These are phyloP conservation scores for Cryphonectria radicalis DNA, from an alignment of 2,329 filamentous ascomycete species.

Conservation along the genomic window DNA sequence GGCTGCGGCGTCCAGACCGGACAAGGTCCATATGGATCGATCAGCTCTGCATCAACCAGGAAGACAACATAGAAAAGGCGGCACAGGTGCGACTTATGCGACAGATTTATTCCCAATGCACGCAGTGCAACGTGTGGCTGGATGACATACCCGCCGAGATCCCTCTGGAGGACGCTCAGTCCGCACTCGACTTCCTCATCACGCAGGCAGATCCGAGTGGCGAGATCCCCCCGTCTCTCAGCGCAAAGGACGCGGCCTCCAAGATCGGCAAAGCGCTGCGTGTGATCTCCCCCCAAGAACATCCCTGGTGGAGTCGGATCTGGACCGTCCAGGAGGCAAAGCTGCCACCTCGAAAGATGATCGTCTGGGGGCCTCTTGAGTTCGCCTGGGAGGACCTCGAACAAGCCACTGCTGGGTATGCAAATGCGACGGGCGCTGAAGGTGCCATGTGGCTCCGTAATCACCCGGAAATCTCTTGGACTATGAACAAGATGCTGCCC, in stretches of 20 bases:
- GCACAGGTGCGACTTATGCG: constrained; percentile 22
- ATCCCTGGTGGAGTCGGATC: constrained; percentile 2
- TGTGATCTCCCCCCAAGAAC: neutral
- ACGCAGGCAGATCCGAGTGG: neutral
- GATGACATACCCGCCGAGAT: constrained; percentile 2
- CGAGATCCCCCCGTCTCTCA: neutral
- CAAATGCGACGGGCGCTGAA: neutral
- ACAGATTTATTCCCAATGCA: constrained; percentile 3
- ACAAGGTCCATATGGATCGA: constrained; percentile 20
- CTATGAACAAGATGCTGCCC: neutral
- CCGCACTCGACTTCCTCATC: neutral
- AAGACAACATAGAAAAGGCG: constrained; percentile 13
- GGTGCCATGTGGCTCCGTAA: neutral
- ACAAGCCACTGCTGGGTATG: neutral
- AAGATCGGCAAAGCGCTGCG: neutral
- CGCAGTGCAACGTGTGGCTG: constrained; percentile 14
- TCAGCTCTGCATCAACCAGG: constrained; percentile 24
- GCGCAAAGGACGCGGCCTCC: neutral
- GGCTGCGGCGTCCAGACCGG: constrained; percentile 5
- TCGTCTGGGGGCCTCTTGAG: neutral
- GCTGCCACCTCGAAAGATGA: neutral
- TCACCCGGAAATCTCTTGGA: neutral
- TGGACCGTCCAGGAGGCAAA: constrained; percentile 1
- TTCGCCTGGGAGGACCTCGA: neutral
- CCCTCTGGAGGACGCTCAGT: neutral